Evolutionary conservation across 2,329 filamentous ascomycete species (phyloP), one percentile per base, ranked within the genome.

Genomic region (Paramyrothecium roridum): DNA sequence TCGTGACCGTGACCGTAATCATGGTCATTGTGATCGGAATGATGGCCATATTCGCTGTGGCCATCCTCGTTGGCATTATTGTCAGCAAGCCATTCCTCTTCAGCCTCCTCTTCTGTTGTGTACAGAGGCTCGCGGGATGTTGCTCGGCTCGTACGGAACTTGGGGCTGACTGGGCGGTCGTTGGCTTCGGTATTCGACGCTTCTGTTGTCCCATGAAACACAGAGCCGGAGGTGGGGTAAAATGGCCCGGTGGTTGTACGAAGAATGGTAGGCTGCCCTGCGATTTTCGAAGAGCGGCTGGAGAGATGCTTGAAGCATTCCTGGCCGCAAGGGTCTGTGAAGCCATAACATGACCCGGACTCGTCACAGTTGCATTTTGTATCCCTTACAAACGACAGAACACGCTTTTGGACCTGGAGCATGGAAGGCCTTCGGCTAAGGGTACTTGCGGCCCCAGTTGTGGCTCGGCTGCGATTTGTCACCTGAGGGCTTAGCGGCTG

Each of bases 301-400:
- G 64, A 71, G 3, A 85, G 46, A 57, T 86, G 82, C 60, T 85
- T 86, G 68, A 84, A 85, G 67, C 85, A 87, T 65, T 85, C 83
- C 65, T 86, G 83, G 2, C 84, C 84, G 58, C 85, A 88, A 1
- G 84, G 84, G 61, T 88, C 85, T 2, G 83, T 78, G 65, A 85
- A 88, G 54, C 85, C 85, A 61, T 76, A 87, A 65, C 85, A 88
- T 2, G 81, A 80, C 0, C 84, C 85, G 19, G 70, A 68, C 60
- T 83, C 80, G 57, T 87, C 84, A 61, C 85, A 88, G 62, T 85
- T 82, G 34, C 76, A 64, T 66, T 87, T 87, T 21, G 80, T 85
- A 62, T 88, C 85, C 65, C 81, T 84, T 57, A 88, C 81, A 67
- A 88, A 87, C 48, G 84, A 87, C 69, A 86, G 70, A 43, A 88